Base-by-base conservation (phyloP, 495 filamentous ascomycete genomes). In the Alectoria sarmentosa region DNA sequence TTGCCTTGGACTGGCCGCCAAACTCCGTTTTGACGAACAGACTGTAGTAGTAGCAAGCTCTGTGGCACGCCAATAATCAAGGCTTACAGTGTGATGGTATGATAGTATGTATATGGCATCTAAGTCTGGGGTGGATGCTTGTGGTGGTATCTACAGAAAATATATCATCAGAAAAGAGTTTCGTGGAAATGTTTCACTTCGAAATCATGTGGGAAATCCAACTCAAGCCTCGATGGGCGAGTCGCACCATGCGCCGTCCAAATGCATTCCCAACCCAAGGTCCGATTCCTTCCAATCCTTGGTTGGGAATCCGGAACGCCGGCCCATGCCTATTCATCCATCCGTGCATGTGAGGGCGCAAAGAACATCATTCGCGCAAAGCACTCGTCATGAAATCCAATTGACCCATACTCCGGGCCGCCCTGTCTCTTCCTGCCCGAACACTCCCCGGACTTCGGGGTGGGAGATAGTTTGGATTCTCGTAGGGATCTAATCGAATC, bases 321-420 rank as follows among this genome's bases (percentile, higher is more conserved):
- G 26, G 5, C 28, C 23, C 32, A 46, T 32, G 58, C 57, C 21
- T 11, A 36, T 54, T 58, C 62, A 38, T 60, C 42, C 23, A 41
- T 26, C 57, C 14, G 57, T 39, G 36, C 4, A 49, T 65, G 41
- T 34, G 38, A 48, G 28, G 54, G 42, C 32, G 34, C 41, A 26
- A 60, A 52, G 14, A 46, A 26, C 41, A 42, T 70, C 54, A 59
- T 57, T 69, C 62, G 8, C 57, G 54, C 52, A 71, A 66, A 23
- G 69, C 69, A 54, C 69, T 71, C 34, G 69, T 71, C 69, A 71
- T 71, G 15, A 71, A 71, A 54, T 69, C 69, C 65, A 71, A 42
- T 28, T 61, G 49, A 11, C 63, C 60, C 32, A 69, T 67, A 54
- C 63, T 67, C 39, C 61, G 65, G 19, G 62, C 67, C 11, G 67